Evolutionary conservation across 768 basidiomycete species (phyloP).

Genomic region (Pleurotus salmoneostramineus): DNA sequence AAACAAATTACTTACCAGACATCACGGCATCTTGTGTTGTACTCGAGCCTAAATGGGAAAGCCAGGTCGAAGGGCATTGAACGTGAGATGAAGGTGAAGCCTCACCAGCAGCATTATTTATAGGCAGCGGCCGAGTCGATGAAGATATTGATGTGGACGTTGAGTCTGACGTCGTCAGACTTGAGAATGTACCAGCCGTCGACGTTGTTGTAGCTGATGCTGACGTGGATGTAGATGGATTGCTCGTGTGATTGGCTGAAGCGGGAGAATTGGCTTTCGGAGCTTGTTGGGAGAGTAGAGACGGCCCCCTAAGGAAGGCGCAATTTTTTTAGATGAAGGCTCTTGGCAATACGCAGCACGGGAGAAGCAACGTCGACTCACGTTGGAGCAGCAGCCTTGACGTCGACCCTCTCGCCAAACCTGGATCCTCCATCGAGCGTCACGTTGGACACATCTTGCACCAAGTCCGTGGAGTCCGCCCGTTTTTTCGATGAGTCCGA

Average conservation of each 20-base stretch:
- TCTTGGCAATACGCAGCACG: not conserved
- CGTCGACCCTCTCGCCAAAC: slow-evolving; percentile 21
- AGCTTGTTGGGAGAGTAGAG: slow-evolving; percentile 71
- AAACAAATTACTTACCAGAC: not conserved
- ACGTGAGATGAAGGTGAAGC: not conserved
- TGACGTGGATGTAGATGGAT: not conserved
- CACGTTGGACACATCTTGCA: slow-evolving; percentile 35
- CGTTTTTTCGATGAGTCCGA: slow-evolving; percentile 11
- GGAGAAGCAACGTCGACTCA: not conserved
- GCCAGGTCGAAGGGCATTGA: not conserved
- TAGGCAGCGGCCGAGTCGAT: slow-evolving; percentile 1
- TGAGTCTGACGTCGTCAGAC: not conserved
- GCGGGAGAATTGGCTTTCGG: slow-evolving; percentile 19
- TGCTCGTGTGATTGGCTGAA: slow-evolving; percentile 1
- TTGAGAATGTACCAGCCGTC: not conserved
- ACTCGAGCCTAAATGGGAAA: slow-evolving; percentile 5
- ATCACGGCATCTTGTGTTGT: slow-evolving; percentile 5
- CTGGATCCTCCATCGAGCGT: slow-evolving; percentile 28
- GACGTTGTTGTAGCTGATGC: not conserved
- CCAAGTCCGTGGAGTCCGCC: slow-evolving; percentile 27
- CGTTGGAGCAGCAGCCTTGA: slow-evolving; percentile 6
- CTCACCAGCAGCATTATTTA: not conserved
- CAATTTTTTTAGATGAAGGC: not conserved
- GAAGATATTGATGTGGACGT: not conserved
- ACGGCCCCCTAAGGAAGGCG: slow-evolving; percentile 43